These are phyloP conservation scores for Alternaria panax DNA, from an alignment of 2,329 filamentous ascomycete genomes.

Conservation along the genomic window DNA sequence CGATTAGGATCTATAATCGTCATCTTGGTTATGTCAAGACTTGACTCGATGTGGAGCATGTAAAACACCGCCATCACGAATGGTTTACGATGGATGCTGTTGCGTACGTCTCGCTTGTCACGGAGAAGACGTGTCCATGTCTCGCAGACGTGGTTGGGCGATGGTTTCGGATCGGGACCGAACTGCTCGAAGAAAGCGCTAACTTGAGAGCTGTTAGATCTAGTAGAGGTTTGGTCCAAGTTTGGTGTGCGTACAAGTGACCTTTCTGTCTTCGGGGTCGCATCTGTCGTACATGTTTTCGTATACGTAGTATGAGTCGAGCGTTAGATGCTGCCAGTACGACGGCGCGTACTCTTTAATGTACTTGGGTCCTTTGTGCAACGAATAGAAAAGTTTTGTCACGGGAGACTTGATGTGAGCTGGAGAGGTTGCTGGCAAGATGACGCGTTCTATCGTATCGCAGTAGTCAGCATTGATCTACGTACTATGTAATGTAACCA, in stretches of 20 bases:
- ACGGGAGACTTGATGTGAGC: neutral
- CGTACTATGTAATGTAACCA: neutral
- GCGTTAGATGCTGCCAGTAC: conserved; percentile 13
- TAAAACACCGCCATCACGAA: conserved; percentile 13
- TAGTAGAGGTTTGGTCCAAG: no score
- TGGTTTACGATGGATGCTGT: conserved; percentile 4
- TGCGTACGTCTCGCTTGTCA: conserved; percentile 1
- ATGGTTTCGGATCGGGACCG: conserved; percentile 1
- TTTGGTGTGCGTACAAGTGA: conserved; percentile 5
- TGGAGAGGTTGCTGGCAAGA: neutral
- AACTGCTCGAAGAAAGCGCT: conserved; percentile 9
- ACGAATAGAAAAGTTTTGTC: conserved; percentile 15
- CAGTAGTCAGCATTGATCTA: neutral
- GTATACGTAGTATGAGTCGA: conserved; percentile 11
- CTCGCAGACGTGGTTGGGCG: conserved; percentile 1
- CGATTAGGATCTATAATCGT: conserved; percentile 2
- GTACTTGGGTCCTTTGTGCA: conserved; percentile 10
- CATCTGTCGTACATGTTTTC: conserved; percentile 12
- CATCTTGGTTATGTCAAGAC: conserved; percentile 1
- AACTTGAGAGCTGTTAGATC: neutral
- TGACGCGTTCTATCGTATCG: neutral
- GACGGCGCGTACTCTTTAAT: conserved; percentile 9
- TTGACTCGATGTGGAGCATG: conserved; percentile 13
- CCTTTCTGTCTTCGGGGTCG: conserved; percentile 1
- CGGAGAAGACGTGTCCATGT: conserved; percentile 12